phyloP scores from a whole-genome alignment of 805 yeast species.

The Saccharomyces paradoxus region DNA sequence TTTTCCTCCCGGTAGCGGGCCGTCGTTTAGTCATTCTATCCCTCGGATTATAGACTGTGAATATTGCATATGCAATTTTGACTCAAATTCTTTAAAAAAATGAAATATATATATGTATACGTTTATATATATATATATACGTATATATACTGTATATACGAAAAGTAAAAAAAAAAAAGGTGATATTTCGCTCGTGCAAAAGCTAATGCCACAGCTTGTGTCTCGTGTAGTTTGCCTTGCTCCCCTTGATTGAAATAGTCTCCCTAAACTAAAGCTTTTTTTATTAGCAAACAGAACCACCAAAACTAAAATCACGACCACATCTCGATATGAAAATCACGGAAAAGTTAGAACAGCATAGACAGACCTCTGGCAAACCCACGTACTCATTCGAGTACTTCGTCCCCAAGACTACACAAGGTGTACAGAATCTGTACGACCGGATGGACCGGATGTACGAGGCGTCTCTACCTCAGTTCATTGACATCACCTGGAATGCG shows the following conservation, averaged over 20 bases:
- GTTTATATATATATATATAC: background rate
- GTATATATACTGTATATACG: background rate
- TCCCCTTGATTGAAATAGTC: background rate
- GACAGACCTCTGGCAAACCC: conserved; percentile 35
- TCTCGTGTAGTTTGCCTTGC: background rate
- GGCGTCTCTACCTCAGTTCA: conserved; percentile 71
- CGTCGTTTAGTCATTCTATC: background rate
- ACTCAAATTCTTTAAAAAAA: background rate
- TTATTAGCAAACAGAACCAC: background rate
- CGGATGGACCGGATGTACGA: conserved; percentile 97
- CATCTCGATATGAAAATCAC: conserved; percentile 31
- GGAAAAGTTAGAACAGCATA: conserved; percentile 31
- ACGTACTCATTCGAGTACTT: conserved; percentile 95
- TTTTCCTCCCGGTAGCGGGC: background rate
- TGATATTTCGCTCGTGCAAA: background rate
- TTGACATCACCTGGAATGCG: conserved; percentile 98
- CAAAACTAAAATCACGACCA: background rate
- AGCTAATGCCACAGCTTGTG: background rate
- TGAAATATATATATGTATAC: background rate
- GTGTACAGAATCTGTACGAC: conserved; percentile 91
- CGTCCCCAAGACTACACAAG: conserved; percentile 95
- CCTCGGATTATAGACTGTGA: background rate
- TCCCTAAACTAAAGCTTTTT: background rate
- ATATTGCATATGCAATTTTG: background rate
- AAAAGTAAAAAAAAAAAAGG: background rate